Base-by-base conservation (phyloP, 345 rosid species). In the Sonneratia caseolaris region DNA sequence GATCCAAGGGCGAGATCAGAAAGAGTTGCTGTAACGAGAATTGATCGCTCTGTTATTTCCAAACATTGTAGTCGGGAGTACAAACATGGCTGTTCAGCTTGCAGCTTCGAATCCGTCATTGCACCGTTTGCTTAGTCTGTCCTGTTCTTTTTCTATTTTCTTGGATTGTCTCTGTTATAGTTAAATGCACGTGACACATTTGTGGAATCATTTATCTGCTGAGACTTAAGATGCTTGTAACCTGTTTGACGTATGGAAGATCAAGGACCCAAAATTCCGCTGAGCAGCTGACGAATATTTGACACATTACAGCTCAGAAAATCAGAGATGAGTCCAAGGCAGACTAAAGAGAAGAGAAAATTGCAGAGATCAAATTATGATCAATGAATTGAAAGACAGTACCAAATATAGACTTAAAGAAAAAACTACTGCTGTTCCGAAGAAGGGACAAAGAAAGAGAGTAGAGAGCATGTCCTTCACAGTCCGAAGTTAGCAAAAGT, bases 1-100 rank as follows among this genome's bases (percentile, higher is more conserved):
- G 96, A 19, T 78, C 75, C 0, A 87, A 43, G 76, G 97, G 96
- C 13, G 97, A 93, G 81, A 84, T 93, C 70, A 88, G 96, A 72
- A 86, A 83, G 81, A 73, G 75, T 42, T 93, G 98, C 88, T 80
- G 96, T 81, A 87, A 78, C 78, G 76, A 89, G 22, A 91, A 91
- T 27, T 62, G n/a, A 36, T 62, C 38, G 12, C 1, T 62, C 27
- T 36, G 18, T 12, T 15, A 48, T 4, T 12, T 12, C 53, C 53
- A 15, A 10, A 12, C 3, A 48, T 48, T 3, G 3, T 11, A 48
- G 12, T 11, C 4, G 15, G 53, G 4, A 48, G 53, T 40, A 27
- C 49, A 45, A 45, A 15, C 15, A 3, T 48, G 3, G 18, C 13
- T 10, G 53, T 48, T 48, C 53, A 11, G 3, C 18, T 3, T 48